Evolutionary conservation across 805 yeast species (phyloP).

Genomic region (Candida maltosa): DNA sequence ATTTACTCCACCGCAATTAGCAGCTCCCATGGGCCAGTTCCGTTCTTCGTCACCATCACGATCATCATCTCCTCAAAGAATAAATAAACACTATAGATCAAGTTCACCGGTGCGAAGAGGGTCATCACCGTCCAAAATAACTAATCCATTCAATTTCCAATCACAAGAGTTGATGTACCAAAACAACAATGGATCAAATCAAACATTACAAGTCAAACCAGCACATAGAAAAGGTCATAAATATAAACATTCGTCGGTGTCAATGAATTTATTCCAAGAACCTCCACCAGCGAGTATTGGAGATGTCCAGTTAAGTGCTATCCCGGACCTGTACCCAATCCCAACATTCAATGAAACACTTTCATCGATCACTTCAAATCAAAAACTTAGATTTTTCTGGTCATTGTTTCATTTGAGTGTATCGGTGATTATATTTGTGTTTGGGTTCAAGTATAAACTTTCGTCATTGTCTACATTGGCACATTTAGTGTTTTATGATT

Average conservation of each 20-base stretch:
- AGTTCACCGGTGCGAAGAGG: slow-evolving; percentile 26
- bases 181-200: slow-evolving; percentile 11
- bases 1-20: slow-evolving; percentile 1
- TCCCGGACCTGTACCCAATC: slow-evolving; percentile 66
- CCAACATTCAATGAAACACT: slow-evolving; percentile 67
- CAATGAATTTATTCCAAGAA: slow-evolving; percentile 93
- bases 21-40: slow-evolving; percentile 3
- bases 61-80: slow-evolving; percentile 23
- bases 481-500: slow-evolving; percentile 84
- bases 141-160: slow-evolving; percentile 63
- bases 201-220: slow-evolving; percentile 39
- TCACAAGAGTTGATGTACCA: slow-evolving; percentile 43
- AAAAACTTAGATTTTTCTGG: slow-evolving; percentile 57
- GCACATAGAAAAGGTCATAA: slow-evolving; percentile 90
- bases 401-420: slow-evolving; percentile 53
- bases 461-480: slow-evolving; percentile 72
- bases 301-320: slow-evolving; percentile 56
- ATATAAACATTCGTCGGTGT: slow-evolving; percentile 93
- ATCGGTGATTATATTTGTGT: slow-evolving; percentile 53
- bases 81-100: slow-evolving; percentile 22
- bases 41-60: slow-evolving; percentile 28
- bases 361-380: slow-evolving; percentile 55
- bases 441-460: slow-evolving; percentile 57
- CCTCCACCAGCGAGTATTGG: slow-evolving; percentile 49
- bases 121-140: slow-evolving; percentile 21